Conservation (phyloP, 495 filamentous ascomycete genomes). For the Hypoxylon perforatum region DNA sequence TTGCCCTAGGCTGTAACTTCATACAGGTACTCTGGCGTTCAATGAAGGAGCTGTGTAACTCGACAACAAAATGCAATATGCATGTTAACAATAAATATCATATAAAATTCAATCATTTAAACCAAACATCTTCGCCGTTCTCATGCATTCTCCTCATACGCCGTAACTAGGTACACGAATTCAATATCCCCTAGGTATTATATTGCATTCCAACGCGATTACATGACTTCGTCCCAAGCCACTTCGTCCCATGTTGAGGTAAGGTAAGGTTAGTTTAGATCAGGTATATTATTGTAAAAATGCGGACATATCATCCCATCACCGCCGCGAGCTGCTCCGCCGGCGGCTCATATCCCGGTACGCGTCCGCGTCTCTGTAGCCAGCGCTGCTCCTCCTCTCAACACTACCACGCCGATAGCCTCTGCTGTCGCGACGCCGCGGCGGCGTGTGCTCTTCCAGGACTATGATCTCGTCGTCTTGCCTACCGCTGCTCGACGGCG, state of each 20-base stretch:
- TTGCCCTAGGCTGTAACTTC: no score
- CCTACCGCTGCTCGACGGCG: slow-evolving; percentile 34
- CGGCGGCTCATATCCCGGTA: slow-evolving; percentile 43
- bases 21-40: no score
- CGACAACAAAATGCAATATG: neutral
- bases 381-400: slow-evolving; percentile 45
- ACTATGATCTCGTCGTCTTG: slow-evolving; percentile 61
- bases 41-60: neutral
- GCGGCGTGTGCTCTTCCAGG: slow-evolving; percentile 55
- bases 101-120: neutral
- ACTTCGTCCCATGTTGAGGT: neutral
- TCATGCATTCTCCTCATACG: slow-evolving; percentile 24
- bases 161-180: slow-evolving; percentile 11
- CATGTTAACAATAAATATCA: neutral
- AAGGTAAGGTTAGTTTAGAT: neutral
- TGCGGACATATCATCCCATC: slow-evolving; percentile 1
- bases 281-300: no score
- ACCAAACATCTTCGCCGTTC: neutral
- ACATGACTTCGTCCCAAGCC: slow-evolving; percentile 1
- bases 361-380: slow-evolving; percentile 48
- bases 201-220: slow-evolving; percentile 1
- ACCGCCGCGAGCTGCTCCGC: slow-evolving; percentile 40
- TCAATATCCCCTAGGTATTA: slow-evolving; percentile 5
- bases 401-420: slow-evolving; percentile 45
- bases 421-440: slow-evolving; percentile 43